Percentiles rank a stretch among this genome's conserved stretches.
phyloP scores from a whole-genome alignment of 2,329 filamentous ascomycete genomes.

The Geoglossum cookeanum region DNA sequence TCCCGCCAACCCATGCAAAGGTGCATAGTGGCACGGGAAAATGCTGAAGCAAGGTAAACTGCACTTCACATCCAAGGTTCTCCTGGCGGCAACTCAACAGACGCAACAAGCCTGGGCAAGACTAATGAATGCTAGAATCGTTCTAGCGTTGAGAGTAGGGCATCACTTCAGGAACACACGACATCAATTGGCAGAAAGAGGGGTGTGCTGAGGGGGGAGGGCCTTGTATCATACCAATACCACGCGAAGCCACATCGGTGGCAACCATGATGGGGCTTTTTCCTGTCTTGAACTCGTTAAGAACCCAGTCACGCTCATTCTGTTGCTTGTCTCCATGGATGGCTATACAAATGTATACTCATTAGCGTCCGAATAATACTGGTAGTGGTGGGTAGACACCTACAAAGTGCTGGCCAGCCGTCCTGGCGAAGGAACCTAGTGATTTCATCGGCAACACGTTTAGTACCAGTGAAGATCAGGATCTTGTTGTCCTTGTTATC shows the following conservation, averaged over 20 bases:
- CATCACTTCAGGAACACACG: conserved; percentile 48
- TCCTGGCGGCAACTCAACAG: conserved; percentile 63
- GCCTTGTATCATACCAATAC: conserved; percentile 90
- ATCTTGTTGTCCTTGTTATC: conserved; percentile 90
- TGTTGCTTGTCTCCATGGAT: conserved; percentile 99
- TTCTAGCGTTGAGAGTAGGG: conserved; percentile 52
- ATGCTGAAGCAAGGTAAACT: conserved; percentile 53
- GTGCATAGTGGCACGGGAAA: conserved; percentile 56
- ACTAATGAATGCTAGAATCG: conserved; percentile 49
- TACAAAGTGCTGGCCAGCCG: conserved; percentile 92
- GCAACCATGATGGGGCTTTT: conserved; percentile 99
- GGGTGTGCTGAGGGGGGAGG: conserved; percentile 20
- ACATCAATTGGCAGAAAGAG: conserved; percentile 27
- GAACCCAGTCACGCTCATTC: conserved; percentile 97
- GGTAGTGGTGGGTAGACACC: conserved; percentile 21
- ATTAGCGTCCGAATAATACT: conserved; percentile 1
- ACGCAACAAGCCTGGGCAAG: conserved; percentile 75
- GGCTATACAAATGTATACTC: conserved; percentile 36
- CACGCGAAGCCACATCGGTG: conserved; percentile 98
- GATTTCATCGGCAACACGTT: conserved; percentile 94
- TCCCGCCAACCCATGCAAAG: conserved; percentile 55
- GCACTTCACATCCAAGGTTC: conserved; percentile 75
- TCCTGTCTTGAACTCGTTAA: conserved; percentile 98
- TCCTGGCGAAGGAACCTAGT: conserved; percentile 94
- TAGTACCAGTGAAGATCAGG: conserved; percentile 70